phyloP scores from a whole-genome alignment of 495 filamentous ascomycete species.

The Pyrenula massariospora region DNA sequence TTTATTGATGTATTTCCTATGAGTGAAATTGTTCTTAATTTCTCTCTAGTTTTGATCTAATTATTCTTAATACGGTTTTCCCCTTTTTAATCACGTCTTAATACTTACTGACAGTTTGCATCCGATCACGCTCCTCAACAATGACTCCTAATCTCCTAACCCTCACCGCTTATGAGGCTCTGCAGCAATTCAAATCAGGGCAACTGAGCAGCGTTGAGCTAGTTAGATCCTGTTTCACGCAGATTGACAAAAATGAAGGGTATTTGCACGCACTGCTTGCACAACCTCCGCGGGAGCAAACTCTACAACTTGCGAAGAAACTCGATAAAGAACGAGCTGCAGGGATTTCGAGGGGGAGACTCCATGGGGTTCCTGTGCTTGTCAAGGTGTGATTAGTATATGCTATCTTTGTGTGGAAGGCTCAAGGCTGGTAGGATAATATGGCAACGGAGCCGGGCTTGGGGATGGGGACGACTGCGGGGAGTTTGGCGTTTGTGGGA shows the following conservation, averaged over 20 bases:
- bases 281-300: conserved; percentile 16
- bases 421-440: conserved; percentile 14
- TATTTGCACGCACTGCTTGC: conserved; percentile 26
- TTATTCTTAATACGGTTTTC: too few relatives aligned
- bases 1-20: too few relatives aligned
- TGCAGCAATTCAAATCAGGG: conserved; percentile 20
- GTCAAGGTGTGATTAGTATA: conserved; percentile 14
- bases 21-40: too few relatives aligned
- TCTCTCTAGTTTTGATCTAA: too few relatives aligned
- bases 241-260: conserved; percentile 31
- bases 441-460: conserved; percentile 21
- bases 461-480: conserved; percentile 37
- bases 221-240: conserved; percentile 32
- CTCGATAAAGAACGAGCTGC: conserved; percentile 14
- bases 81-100: too few relatives aligned
- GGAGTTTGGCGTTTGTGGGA: conserved; percentile 17
- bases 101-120: too few relatives aligned
- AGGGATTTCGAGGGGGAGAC: conserved; percentile 9
- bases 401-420: background rate
- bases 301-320: conserved; percentile 15
- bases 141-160: conserved; percentile 19
- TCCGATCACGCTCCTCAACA: too few relatives aligned
- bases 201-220: conserved; percentile 33
- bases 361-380: conserved; percentile 19
- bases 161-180: conserved; percentile 29